Evolutionary conservation across 192 early-diverging fungal species (phyloP).

Genomic region (Umbelopsis sp.): DNA sequence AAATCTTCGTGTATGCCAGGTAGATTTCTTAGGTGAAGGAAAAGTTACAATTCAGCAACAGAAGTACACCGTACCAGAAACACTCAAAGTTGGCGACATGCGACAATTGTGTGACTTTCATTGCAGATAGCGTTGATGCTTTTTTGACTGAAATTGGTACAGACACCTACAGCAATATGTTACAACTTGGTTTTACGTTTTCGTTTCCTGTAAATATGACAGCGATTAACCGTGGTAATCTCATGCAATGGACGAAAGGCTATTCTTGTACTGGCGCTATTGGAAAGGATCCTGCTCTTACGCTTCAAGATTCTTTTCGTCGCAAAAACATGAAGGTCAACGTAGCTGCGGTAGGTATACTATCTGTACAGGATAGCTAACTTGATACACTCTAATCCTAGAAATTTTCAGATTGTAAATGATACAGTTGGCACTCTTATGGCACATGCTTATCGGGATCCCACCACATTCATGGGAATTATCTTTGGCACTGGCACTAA

Average conservation of each 20-base stretch:
- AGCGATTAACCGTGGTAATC: slow-evolving; percentile 52
- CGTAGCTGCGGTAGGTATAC: slow-evolving; percentile 56
- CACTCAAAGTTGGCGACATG: slow-evolving; percentile 52
- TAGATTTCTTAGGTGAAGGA: slow-evolving; percentile 71
- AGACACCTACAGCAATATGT: slow-evolving; percentile 16
- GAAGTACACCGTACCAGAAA: slow-evolving; percentile 65
- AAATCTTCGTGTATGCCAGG: slow-evolving; percentile 88
- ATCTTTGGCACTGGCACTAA: slow-evolving; percentile 93
- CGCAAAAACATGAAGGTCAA: slow-evolving; percentile 66
- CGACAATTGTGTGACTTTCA: slow-evolving; percentile 57
- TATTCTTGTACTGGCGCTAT: slow-evolving; percentile 72
- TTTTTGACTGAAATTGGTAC: slow-evolving; percentile 37
- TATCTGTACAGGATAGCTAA: too few species aligned
- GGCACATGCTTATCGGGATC: slow-evolving; percentile 74
- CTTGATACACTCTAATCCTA: too few species aligned
- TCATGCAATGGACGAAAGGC: slow-evolving; percentile 82
- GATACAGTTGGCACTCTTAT: slow-evolving; percentile 89
- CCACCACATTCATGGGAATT: slow-evolving; percentile 77
- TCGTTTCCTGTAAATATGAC: slow-evolving; percentile 83
- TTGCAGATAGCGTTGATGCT: slow-evolving; percentile 53
- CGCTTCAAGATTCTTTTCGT: slow-evolving; percentile 76
- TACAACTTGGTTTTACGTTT: slow-evolving; percentile 83
- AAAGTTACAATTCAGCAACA: slow-evolving; percentile 69
- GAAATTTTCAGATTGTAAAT: slow-evolving; percentile 78
- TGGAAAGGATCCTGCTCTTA: slow-evolving; percentile 71